phyloP scores from a whole-genome alignment of 805 yeast genomes.

The Cyberlindnera meyerae region DNA sequence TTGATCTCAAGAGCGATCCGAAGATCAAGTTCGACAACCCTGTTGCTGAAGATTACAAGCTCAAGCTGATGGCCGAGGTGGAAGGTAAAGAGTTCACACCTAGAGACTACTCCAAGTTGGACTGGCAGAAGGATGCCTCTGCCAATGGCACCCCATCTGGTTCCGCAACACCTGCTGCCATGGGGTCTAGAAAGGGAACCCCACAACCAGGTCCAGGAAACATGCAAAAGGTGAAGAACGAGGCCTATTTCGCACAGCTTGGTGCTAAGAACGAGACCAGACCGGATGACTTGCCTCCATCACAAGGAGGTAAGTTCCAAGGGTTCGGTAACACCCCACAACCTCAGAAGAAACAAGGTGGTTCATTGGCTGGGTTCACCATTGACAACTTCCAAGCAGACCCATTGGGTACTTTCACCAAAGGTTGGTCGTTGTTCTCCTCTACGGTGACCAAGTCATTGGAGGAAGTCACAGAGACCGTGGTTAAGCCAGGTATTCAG shows the following conservation, averaged over 20 bases:
- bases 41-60: slow-evolving; percentile 93
- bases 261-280: slow-evolving; percentile 69
- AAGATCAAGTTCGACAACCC: slow-evolving; percentile 78
- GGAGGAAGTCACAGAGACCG: slow-evolving; percentile 79
- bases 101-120: slow-evolving; percentile 47
- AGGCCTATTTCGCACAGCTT: slow-evolving; percentile 72
- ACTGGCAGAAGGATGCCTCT: slow-evolving; percentile 22
- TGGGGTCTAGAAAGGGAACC: slow-evolving; percentile 39
- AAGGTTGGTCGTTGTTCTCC: slow-evolving; percentile 93
- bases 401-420: slow-evolving; percentile 84
- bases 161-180: slow-evolving; percentile 20
- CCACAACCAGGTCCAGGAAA: slow-evolving; percentile 25
- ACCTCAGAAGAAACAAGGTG: slow-evolving; percentile 32
- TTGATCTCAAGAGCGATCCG: slow-evolving; percentile 59
- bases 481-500: slow-evolving; percentile 85
- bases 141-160: not conserved
- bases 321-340: slow-evolving; percentile 87
- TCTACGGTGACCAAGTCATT: slow-evolving; percentile 80
- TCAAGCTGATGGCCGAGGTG: slow-evolving; percentile 65
- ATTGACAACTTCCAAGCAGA: slow-evolving; percentile 70
- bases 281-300: slow-evolving; percentile 80
- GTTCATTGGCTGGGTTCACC: slow-evolving; percentile 52
- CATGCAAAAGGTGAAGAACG: slow-evolving; percentile 51
- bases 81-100: slow-evolving; percentile 64
- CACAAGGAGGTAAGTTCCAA: slow-evolving; percentile 87